Evolutionary conservation across 1,284 basidiomycete genomes (phyloP).

Genomic region (Cutaneotrichosporon sp.): DNA sequence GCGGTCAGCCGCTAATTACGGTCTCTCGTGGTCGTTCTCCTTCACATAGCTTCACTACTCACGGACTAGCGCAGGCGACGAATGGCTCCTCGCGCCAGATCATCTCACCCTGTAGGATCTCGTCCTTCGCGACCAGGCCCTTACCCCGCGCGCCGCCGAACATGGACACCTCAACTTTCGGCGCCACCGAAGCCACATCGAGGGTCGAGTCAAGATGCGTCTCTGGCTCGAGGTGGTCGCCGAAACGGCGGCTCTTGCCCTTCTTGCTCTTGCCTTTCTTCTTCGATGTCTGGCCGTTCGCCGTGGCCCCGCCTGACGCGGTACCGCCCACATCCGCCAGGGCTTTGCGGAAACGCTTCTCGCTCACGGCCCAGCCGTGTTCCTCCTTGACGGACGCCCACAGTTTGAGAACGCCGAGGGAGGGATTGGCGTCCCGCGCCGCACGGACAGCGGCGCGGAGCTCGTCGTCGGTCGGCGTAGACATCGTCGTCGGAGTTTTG

Average conservation of each 20-base stretch:
- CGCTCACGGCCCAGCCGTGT: conserved; percentile 68
- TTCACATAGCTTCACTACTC: too few relatives aligned
- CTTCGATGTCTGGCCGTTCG: conserved; percentile 23
- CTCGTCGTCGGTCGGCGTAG: conserved; percentile 48
- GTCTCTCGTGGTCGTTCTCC: too few relatives aligned
- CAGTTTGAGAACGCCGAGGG: conserved; percentile 65
- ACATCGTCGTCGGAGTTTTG: not conserved
- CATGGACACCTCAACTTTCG: conserved; percentile 62
- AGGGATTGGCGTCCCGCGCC: conserved; percentile 56
- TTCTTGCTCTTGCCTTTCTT: conserved; percentile 12
- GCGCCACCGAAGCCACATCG: conserved; percentile 59
- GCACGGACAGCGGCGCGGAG: conserved; percentile 50
- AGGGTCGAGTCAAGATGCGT: conserved; percentile 65
- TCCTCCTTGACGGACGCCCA: conserved; percentile 59
- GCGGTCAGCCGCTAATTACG: not conserved
- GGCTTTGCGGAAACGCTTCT: conserved; percentile 69
- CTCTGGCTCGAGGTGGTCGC: conserved; percentile 52
- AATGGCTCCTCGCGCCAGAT: conserved; percentile 69
- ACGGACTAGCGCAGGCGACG: conserved; percentile 44
- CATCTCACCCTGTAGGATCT: conserved; percentile 64
- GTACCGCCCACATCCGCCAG: conserved; percentile 28
- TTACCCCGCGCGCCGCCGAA: conserved; percentile 73
- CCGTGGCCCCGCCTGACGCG: not conserved
- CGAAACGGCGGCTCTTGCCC: conserved; percentile 15
- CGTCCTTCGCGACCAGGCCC: conserved; percentile 66